Base-by-base conservation (phyloP, 352 stramenopile genomes). In the Globisporangium parvum region DNA sequence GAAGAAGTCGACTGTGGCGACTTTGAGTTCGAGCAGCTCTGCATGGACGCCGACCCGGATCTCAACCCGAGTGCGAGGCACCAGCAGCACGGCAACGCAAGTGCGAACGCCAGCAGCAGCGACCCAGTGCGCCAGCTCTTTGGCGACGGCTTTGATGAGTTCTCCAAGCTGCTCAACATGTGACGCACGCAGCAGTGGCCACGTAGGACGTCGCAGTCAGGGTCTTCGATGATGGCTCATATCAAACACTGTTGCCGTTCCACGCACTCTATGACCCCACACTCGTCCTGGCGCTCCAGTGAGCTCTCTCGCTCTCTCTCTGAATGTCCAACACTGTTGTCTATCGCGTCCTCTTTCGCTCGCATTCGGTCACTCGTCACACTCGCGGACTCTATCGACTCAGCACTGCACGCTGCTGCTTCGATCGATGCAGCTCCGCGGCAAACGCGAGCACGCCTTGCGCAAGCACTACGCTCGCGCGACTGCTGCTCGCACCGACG, bases 21-120 rank as follows among this genome's bases (percentile, higher is more conserved):
- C 59, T 72, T 77, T 39, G 74, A 91, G 42, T 95, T 95, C 51
- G 79, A 93, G 24, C 76, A 88, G 53, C 70, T 95, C 6, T 95
- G 80, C 51, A 63, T 84, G 58, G 71, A 89, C 57, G 82, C 80
- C 8, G 85, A 95, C 53, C 75, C 82, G 4, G 79, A 92, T n/a
- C 64, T 93, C 4, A 71, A 73, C 37, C 57, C 71, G 0, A 12
- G 21, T 6, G 17, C 24, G 40, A 33, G 39, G 14, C 33, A 49
- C 15, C 21, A 42, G 11, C 9, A n/a, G 24, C 18, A 47, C 15
- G n/a, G 24, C 41, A 21, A 6, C 12, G 40, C 59, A 18, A 49
- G 47, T 3, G 33, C 26, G 26, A 31, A 31, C 26, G 6, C 26
- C 26, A 31, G 51, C 0, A 42, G 18, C n/a, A 44, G 35, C 33